Percentiles rank a stretch among this genome's conserved stretches.
Evolutionary conservation across 306 rosid genomes (phyloP).

Genomic region (Trifolium dubium): DNA sequence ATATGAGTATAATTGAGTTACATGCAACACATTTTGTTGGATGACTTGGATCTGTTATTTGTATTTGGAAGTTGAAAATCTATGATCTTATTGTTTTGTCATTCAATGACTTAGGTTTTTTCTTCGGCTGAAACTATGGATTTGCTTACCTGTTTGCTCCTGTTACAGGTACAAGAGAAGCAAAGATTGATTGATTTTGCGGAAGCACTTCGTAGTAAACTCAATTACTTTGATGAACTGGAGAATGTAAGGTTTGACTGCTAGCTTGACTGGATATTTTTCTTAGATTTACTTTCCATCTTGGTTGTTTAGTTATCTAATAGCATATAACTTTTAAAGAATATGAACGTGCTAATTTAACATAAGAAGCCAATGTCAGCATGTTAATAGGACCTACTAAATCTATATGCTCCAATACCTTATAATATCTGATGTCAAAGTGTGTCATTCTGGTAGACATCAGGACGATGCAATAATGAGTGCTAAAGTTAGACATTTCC

Average conservation of each 20-base stretch:
- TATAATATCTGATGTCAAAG: conserved; percentile 9
- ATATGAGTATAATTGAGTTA: conserved; percentile 4
- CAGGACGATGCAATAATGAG: conserved; percentile 22
- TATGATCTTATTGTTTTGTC: background rate
- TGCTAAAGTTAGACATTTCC: conserved; percentile 30
- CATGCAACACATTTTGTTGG: conserved; percentile 29
- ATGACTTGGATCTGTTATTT: conserved; percentile 4
- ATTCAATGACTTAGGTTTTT: conserved; percentile 10
- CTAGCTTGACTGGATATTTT: conserved; percentile 69
- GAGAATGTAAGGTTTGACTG: conserved; percentile 99
- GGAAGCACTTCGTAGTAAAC: conserved; percentile 94
- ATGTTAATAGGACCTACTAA: conserved; percentile 21
- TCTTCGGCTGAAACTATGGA: conserved; percentile 37
- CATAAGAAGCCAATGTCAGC: background rate
- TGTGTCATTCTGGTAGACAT: conserved; percentile 32
- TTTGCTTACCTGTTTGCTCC: conserved; percentile 36
- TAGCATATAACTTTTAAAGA: conserved; percentile 33
- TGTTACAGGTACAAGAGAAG: conserved; percentile 84
- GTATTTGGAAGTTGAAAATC: conserved; percentile 26
- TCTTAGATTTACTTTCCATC: conserved; percentile 30
- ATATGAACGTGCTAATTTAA: conserved; percentile 22
- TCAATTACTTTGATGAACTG: conserved; percentile 96
- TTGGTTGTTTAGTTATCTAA: conserved; percentile 3
- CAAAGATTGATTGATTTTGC: conserved; percentile 88
- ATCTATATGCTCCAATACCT: conserved; percentile 24